Base-by-base conservation (phyloP, 768 basidiomycete species). In the Suillus luteus region DNA sequence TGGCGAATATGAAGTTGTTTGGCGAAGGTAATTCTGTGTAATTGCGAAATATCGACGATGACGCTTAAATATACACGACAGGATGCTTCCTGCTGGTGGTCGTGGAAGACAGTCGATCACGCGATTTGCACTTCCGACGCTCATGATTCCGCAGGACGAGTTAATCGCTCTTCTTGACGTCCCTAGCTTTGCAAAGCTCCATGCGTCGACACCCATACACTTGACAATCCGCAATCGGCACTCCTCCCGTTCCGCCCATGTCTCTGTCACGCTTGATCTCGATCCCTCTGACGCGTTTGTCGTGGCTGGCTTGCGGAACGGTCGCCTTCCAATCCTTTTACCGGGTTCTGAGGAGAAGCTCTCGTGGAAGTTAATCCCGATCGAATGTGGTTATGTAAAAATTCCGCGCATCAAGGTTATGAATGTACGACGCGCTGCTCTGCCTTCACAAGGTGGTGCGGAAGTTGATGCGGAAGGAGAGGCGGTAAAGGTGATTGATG, bases 241-340 rank as follows among this genome's bases (percentile, higher is more conserved):
- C 64, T 80, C 83, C 3, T 78, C 79, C 9, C 83, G 87, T 41
- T 85, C 92, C 2, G 89, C 90, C 0, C 88, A 87, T 66, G 75
- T 96, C 40, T 79, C 85, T 12, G 81, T 95, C 10, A 85, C 89
- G 40, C 80, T 95, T 35, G 94, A 96, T 61, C 81, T 86, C 1
- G 87, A 89, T 64, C 67, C 77, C 17, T 76, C 82, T 14, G 92
- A 92, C 48, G 81, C 83, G n/a, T 96, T 97, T 74, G 86, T 95
- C 17, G 85, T 95, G 49, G 85, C 92, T 3, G 95, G 96, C 0
- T 72, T 91, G 41, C 80, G 92, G 55, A 84, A 79, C 57, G 86
- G 86, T 3, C 83, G 87, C 11, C 67, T 93, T 10, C 88, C 92
- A 2, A 76, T 90, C 52, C 77, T 98, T n/a, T 78, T 92, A 49